Conservation (phyloP, 2,329 filamentous ascomycete genomes). For the Alternaria brassicae region DNA sequence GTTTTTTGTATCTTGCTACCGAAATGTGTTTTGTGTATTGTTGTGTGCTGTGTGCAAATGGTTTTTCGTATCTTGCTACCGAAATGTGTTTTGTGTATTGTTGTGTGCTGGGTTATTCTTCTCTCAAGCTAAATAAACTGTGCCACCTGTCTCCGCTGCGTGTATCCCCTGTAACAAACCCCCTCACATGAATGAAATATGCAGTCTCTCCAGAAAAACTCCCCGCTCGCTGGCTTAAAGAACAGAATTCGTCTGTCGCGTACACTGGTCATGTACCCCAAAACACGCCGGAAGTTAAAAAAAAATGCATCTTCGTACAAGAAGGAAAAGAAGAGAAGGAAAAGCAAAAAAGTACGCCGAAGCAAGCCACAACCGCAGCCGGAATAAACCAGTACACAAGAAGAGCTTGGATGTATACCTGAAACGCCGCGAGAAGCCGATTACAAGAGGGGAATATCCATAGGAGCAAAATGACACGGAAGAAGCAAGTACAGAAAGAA, state of each 20-base stretch:
- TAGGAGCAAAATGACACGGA: slow-evolving; percentile 14
- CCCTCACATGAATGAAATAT: not conserved
- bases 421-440: slow-evolving; percentile 11
- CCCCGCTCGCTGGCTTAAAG: slow-evolving; percentile 4
- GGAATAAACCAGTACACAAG: not conserved
- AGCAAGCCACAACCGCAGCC: slow-evolving; percentile 8
- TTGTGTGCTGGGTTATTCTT: not conserved
- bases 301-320: not conserved
- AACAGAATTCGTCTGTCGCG: slow-evolving; percentile 33
- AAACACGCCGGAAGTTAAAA: slow-evolving; percentile 18
- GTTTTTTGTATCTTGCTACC: slow-evolving; percentile 3
- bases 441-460: slow-evolving; percentile 28
- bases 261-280: slow-evolving; percentile 32
- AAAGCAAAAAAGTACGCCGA: not conserved
- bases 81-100: not conserved
- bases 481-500: slow-evolving; percentile 11
- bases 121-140: not conserved
- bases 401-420: slow-evolving; percentile 16
- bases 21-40: not conserved
- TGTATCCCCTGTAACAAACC: not conserved
- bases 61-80: slow-evolving; percentile 3
- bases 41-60: not conserved
- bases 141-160: not conserved
- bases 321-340: slow-evolving; percentile 8
- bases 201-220: not conserved